phyloP scores from a whole-genome alignment of 2,329 filamentous ascomycete species.

The Neophaeococcomyces mojaviensis region DNA sequence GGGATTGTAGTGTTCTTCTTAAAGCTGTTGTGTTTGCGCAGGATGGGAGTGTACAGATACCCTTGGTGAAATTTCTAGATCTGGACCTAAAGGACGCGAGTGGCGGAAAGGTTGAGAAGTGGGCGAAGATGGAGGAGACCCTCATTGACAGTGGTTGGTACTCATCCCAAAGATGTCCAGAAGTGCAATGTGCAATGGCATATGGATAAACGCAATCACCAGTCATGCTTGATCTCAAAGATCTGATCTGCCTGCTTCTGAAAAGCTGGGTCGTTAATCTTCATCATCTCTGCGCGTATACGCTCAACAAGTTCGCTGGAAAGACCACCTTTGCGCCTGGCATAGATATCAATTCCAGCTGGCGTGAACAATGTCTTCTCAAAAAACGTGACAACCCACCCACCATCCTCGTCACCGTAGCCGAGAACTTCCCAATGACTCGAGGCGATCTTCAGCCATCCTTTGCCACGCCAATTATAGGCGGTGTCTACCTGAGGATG shows the following conservation, averaged over 20 bases:
- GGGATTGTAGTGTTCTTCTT: conserved; percentile 67
- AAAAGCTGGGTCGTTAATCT: conserved; percentile 45
- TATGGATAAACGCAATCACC: conserved; percentile 10
- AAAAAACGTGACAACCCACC: conserved; percentile 79
- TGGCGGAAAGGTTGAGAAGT: conserved; percentile 59
- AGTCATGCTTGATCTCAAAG: conserved; percentile 39
- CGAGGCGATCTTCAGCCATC: conserved; percentile 62
- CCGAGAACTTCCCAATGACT: conserved; percentile 77
- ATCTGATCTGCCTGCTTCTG: conserved; percentile 45
- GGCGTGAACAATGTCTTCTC: conserved; percentile 75
- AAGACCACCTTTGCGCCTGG: conserved; percentile 54
- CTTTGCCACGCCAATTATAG: conserved; percentile 74
- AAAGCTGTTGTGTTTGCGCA: conserved; percentile 36
- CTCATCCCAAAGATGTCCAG: conserved; percentile 29
- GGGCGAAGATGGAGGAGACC: conserved; percentile 55
- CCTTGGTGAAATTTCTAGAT: conserved; percentile 57
- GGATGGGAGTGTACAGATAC: conserved; percentile 26
- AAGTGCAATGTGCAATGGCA: conserved; percentile 13
- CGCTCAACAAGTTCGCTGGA: conserved; percentile 48
- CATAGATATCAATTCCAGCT: conserved; percentile 73
- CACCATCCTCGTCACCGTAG: conserved; percentile 46
- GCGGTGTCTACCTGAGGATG: conserved; percentile 30
- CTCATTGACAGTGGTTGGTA: conserved; percentile 67
- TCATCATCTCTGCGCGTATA: conserved; percentile 50
- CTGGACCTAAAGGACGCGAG: conserved; percentile 66